A percentile compares a stretch with the other conserved stretches of the same genome.
phyloP scores from a whole-genome alignment of 2,329 filamentous ascomycete genomes.

The Ophiosphaerella narmari region DNA sequence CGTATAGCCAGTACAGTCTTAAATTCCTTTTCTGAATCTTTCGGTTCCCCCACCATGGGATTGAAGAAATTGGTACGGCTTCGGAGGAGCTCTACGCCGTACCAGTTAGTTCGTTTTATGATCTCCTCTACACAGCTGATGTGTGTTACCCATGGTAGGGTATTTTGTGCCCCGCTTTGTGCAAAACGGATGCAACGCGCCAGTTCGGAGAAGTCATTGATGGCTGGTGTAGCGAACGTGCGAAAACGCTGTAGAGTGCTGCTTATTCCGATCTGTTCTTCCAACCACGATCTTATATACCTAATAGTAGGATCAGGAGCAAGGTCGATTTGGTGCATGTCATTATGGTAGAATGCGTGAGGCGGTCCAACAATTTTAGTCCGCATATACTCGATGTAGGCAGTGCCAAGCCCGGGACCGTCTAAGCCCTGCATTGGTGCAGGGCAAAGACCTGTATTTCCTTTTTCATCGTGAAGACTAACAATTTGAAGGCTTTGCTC shows the following conservation, averaged over 20 bases:
- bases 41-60: background rate
- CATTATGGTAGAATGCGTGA: too few species aligned
- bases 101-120: background rate
- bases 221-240: background rate
- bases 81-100: background rate
- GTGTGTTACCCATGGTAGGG: background rate
- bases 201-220: background rate
- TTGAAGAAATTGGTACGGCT: background rate
- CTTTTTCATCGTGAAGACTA: too few species aligned
- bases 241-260: background rate
- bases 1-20: background rate
- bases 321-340: too few species aligned
- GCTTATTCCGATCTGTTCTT: background rate
- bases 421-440: too few species aligned
- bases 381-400: too few species aligned
- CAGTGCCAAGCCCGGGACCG: too few species aligned
- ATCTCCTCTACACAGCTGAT: background rate
- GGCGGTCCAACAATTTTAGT: too few species aligned
- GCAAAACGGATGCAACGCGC: conserved; percentile 1
- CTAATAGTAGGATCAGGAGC: too few species aligned
- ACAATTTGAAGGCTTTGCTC: too few species aligned
- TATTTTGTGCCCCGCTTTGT: background rate
- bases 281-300: too few species aligned
- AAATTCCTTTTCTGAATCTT: background rate
- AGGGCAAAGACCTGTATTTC: too few species aligned